Evolutionary conservation across 305 asterid species (phyloP), one percentile per base, ranked within the genome.

Genomic region (Fraxinus platypoda): DNA sequence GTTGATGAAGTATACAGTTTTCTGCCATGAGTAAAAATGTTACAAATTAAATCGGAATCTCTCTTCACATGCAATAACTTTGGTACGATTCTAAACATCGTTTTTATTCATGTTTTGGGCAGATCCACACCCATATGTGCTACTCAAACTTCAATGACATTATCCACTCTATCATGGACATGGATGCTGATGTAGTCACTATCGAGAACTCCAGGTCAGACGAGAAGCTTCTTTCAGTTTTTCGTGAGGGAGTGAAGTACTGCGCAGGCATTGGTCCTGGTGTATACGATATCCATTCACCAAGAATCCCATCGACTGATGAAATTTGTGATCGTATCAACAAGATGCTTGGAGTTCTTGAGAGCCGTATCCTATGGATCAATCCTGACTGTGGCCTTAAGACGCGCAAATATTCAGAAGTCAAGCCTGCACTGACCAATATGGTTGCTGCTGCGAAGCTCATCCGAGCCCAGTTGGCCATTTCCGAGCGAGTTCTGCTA

Each of bases 111-210:
- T 77, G 30, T 19, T 0, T 38, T 35, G 1, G 37, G 54, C 91
- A 90, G 94, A 89, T 91, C 76, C 94, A 91, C 86, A 91, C 92
- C 34, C 94, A 91, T 49, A 91, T 91, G 94, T 91, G 94, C 78
- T 91, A 89, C 83, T 91, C 94, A 31, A 89, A 91, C 88, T 89
- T 91, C 89, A 89, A 88, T 13, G 94, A 90, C 79, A 90, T 90
- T 26, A 89, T 90, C 87, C 84, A 80, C 78, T 86, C 92, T 0
- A 91, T 91, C 79, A 87, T 85, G 33, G 89, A 88, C 84, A 89
- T 91, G 94, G 94, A 91, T 77, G 90, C 92, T 33, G 94, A 91
- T 76, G 94, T 91, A 43, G 83, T 91, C 81, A 87, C 92, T 4
- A 89, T 91, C 23, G 94, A 91, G 92, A 91, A 89, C 90, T 91